Conservation (phyloP, 352 stramenopile genomes). For the Phytopythium mirpurense region DNA sequence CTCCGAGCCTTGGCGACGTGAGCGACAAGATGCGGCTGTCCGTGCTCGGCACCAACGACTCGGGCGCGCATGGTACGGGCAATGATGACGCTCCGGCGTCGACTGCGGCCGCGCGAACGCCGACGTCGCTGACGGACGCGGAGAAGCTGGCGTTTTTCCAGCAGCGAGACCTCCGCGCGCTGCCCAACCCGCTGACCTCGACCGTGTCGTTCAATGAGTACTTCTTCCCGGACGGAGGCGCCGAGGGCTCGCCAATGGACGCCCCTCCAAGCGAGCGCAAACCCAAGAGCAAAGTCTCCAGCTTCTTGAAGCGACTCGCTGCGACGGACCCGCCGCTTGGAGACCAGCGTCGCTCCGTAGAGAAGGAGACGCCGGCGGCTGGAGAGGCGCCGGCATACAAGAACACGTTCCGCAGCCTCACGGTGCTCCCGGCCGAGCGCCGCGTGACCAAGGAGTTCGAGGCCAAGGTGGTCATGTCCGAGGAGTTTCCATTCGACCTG, state of each 20-base stretch:
- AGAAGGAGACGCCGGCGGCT: not conserved
- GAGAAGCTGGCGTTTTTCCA: slow-evolving; percentile 54
- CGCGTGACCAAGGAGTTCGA: slow-evolving; percentile 65
- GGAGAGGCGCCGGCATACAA: slow-evolving; percentile 4
- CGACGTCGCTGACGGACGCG: slow-evolving; percentile 30
- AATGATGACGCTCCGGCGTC: not conserved
- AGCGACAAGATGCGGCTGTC: not conserved
- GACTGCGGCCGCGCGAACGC: not conserved
- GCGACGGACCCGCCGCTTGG: not conserved
- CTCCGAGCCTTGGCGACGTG: not conserved
- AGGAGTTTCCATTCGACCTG: slow-evolving; percentile 69
- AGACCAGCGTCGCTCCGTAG: not conserved
- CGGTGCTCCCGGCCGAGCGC: slow-evolving; percentile 37
- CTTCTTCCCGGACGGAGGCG: slow-evolving; percentile 23
- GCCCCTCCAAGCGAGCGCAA: not conserved
- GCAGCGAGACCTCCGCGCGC: slow-evolving; percentile 36
- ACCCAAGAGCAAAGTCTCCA: slow-evolving; percentile 13
- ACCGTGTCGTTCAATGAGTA: slow-evolving; percentile 71
- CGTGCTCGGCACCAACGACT: slow-evolving; percentile 10
- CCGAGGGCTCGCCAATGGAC: not conserved
- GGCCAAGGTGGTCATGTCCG: slow-evolving; percentile 70
- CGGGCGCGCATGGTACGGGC: slow-evolving; percentile 6
- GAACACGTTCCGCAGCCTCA: slow-evolving; percentile 68
- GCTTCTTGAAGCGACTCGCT: slow-evolving; percentile 37
- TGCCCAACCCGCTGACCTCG: slow-evolving; percentile 58